Evolutionary conservation across 306 rosid genomes (phyloP).

Genomic region (Boehmeria nivea): DNA sequence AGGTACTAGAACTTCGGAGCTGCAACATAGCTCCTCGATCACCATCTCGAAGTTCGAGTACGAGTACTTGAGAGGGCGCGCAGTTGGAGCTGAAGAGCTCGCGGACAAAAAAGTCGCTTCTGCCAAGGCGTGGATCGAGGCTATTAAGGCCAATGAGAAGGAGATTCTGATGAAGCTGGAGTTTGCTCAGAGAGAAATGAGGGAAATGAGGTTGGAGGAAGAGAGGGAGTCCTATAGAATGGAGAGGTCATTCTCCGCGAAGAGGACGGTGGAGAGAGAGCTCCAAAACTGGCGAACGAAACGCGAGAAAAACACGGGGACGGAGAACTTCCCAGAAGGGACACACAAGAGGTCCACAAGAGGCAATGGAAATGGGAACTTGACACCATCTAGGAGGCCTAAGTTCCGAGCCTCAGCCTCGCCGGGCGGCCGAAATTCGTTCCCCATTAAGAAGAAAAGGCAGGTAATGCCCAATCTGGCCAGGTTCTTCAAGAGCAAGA

Average conservation of each 20-base stretch:
- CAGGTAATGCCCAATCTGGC: slow-evolving; percentile 61
- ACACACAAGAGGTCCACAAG: slow-evolving; percentile 40
- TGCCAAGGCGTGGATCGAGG: slow-evolving; percentile 81
- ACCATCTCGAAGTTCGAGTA: slow-evolving; percentile 78
- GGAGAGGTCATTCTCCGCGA: slow-evolving; percentile 32
- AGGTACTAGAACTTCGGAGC: slow-evolving; percentile 48
- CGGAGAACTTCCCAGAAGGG: slow-evolving; percentile 29
- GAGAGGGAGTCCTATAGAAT: slow-evolving; percentile 31
- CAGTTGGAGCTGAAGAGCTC: slow-evolving; percentile 62
- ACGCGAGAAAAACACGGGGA: slow-evolving; percentile 32
- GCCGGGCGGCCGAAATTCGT: slow-evolving; percentile 42
- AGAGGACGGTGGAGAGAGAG: slow-evolving; percentile 39
- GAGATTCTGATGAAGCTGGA: slow-evolving; percentile 56
- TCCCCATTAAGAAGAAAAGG: slow-evolving; percentile 55
- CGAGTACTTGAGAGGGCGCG: slow-evolving; percentile 63
- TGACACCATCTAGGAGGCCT: slow-evolving; percentile 35
- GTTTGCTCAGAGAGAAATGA: slow-evolving; percentile 46
- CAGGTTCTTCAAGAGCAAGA: slow-evolving; percentile 53
- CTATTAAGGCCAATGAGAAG: slow-evolving; percentile 82
- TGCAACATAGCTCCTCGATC: slow-evolving; percentile 49
- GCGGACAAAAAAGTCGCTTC: slow-evolving; percentile 88
- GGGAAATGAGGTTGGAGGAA: slow-evolving; percentile 41
- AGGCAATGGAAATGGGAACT: slow-evolving; percentile 28
- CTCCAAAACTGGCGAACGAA: slow-evolving; percentile 37
- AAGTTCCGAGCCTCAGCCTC: slow-evolving; percentile 53